Evolutionary conservation across 2,329 filamentous ascomycete genomes (phyloP).

Genomic region (Aureobasidium lini): DNA sequence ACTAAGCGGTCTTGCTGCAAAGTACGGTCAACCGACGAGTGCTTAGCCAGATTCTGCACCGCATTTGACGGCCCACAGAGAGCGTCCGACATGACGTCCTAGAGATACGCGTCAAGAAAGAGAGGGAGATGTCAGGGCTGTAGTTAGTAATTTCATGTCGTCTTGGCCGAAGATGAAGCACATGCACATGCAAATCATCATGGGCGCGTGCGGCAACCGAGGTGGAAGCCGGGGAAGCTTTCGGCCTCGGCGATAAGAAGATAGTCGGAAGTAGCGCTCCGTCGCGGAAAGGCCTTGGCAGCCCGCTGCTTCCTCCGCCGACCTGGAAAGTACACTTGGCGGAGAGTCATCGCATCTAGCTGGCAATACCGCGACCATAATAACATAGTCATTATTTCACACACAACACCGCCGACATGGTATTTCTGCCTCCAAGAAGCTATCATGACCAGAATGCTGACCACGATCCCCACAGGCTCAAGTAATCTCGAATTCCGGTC

Average conservation of each 20-base stretch:
- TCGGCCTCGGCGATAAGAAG: conserved; percentile 5
- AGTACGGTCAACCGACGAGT: conserved; percentile 59
- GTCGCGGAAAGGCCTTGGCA: neutral
- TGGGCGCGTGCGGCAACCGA: conserved; percentile 3
- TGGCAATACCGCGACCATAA: conserved; percentile 7
- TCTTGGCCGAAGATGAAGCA: neutral
- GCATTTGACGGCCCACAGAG: conserved; percentile 70
- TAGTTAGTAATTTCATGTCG: neutral
- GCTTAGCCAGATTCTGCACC: conserved; percentile 65
- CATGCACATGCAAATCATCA: neutral
- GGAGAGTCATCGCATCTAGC: conserved; percentile 2
- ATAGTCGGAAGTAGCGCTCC: neutral
- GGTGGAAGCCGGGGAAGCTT: neutral
- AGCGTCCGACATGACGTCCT: conserved; percentile 54
- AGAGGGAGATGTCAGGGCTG: neutral
- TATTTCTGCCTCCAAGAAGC: neutral
- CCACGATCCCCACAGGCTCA: conserved; percentile 49
- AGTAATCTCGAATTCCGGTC: conserved; percentile 76
- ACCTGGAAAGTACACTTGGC: neutral
- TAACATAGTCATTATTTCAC: conserved; percentile 7
- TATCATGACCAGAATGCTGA: conserved; percentile 1
- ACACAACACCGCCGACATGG: conserved; percentile 15
- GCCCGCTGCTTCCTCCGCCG: neutral
- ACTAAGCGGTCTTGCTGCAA: conserved; percentile 65
- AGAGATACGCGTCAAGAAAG: neutral